Conservation (phyloP, 1,284 basidiomycete species). For the Puccinia coronata region DNA sequence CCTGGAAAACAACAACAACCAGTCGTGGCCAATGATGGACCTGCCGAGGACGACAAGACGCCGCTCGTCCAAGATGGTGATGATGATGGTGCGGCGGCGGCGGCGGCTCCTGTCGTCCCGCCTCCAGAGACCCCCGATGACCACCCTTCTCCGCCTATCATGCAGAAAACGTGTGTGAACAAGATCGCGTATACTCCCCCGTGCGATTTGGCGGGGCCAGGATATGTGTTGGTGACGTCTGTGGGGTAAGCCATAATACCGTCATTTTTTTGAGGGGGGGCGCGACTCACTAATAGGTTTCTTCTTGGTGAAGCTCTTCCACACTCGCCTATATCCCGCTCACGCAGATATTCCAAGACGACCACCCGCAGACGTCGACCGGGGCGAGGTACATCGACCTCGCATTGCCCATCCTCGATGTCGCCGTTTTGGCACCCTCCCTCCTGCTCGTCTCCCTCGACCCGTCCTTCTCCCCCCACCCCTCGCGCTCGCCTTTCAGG, state of each 20-base stretch:
- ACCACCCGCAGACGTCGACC: not conserved
- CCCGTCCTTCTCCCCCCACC: not conserved
- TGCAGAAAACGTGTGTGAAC: constrained; percentile 42
- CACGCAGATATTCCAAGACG: constrained; percentile 18
- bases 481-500: not conserved
- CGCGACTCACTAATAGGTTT: too few relatives aligned
- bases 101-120: not conserved
- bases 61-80: not conserved
- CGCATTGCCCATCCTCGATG: constrained; percentile 32
- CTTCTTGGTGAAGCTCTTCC: constrained; percentile 47
- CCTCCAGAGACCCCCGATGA: not conserved
- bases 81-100: too few relatives aligned
- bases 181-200: constrained; percentile 29
- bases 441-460: constrained; percentile 38
- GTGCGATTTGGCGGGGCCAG: not conserved
- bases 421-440: constrained; percentile 9
- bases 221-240: constrained; percentile 41
- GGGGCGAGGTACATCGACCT: constrained; percentile 30
- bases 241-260: constrained; percentile 29
- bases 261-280: not conserved
- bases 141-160: not conserved
- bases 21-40: not conserved
- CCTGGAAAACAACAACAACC: not conserved
- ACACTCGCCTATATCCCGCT: constrained; percentile 29
- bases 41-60: not conserved